These are phyloP conservation scores for Malassezia obtusa DNA, from an alignment of 1,284 basidiomycete genomes.

Conservation along the genomic window DNA sequence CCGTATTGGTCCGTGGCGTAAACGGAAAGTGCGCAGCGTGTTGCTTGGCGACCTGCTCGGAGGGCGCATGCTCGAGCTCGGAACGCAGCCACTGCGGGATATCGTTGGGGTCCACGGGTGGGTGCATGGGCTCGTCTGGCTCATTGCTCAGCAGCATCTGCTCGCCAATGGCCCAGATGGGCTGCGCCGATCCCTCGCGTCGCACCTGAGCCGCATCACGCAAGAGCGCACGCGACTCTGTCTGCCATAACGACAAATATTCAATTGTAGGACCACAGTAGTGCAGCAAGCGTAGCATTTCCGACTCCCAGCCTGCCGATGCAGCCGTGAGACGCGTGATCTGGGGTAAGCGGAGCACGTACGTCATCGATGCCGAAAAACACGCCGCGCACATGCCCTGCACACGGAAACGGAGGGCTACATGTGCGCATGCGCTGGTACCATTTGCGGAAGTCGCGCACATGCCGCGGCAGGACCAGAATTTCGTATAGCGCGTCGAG, in stretches of 20 bases:
- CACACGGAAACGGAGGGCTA: slow-evolving; percentile 32
- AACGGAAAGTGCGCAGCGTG: slow-evolving; percentile 35
- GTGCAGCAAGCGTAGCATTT: slow-evolving; percentile 37
- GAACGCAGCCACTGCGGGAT: slow-evolving; percentile 43
- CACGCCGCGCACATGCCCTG: slow-evolving; percentile 26
- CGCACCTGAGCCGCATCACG: slow-evolving; percentile 39
- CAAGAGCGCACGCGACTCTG: slow-evolving; percentile 37
- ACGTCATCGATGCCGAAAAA: slow-evolving; percentile 37
- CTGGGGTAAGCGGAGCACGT: slow-evolving; percentile 12
- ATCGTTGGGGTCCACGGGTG: slow-evolving; percentile 12
- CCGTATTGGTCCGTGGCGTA: slow-evolving; percentile 5
- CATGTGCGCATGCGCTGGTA: slow-evolving; percentile 28
- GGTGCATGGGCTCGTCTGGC: slow-evolving; percentile 13
- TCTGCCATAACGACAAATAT: slow-evolving; percentile 38
- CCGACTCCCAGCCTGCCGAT: slow-evolving; percentile 44
- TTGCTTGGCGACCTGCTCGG: slow-evolving; percentile 25
- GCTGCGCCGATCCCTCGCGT: slow-evolving; percentile 16
- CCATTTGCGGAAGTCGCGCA: slow-evolving; percentile 43
- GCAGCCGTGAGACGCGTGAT: slow-evolving; percentile 34
- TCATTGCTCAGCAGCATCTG: neutral
- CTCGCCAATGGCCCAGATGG: slow-evolving; percentile 32
- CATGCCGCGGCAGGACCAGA: slow-evolving; percentile 40
- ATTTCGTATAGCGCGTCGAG: slow-evolving; percentile 29
- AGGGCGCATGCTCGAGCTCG: slow-evolving; percentile 25
- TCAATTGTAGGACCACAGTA: slow-evolving; percentile 33